Base-by-base conservation (phyloP, 139 green algal genomes). In the Auxenochlorella protothecoides region DNA sequence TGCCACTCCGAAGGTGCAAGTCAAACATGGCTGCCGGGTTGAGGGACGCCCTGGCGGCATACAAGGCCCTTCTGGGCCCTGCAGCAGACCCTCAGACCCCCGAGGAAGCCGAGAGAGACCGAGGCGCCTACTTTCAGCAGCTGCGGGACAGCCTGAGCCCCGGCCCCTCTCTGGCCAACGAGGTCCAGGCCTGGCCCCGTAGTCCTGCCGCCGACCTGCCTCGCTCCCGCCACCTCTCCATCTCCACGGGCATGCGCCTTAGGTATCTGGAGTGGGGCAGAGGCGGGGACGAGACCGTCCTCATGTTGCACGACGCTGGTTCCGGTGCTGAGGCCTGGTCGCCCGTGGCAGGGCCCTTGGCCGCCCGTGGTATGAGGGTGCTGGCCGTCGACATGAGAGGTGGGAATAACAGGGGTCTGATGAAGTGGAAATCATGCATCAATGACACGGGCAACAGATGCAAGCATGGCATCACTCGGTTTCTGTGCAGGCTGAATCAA, bases 371-470 rank as follows among this genome's bases (percentile, higher is more conserved):
- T n/a, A 83, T 76, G 69, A 63, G 61, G 6, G 66, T 72, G 0
- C 56, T 81, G 56, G 76, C 80, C 3, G 56, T 79, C 0, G 81
- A 86, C 73, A 13, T 79, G 51, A 53, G 81, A 13, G 81, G 81
- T 63, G 55, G 56, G 69, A 5, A 64, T 16, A 2, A 44, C 27
- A 44, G 27, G 27, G 27, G 27, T 44, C 27, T 44, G 27, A 44
- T 44, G 27, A 44, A 44, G 27, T 44, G 27, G 27, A 44, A 44
- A 2, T 44, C 27, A 44, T 44, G 27, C 27, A 44, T 44, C 27
- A 44, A 44, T 44, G 27, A 1, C 27, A 44, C 27, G 27, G 27
- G 27, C 27, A 44, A 44, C 27, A 15, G 16, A 56, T 15, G 9
- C 44, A 5, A 13, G 3, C 51, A 3, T 63, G 3, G 3, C 54